phyloP scores from a whole-genome alignment of 148 eudicot genomes.

The Gaultheria prostrata region DNA sequence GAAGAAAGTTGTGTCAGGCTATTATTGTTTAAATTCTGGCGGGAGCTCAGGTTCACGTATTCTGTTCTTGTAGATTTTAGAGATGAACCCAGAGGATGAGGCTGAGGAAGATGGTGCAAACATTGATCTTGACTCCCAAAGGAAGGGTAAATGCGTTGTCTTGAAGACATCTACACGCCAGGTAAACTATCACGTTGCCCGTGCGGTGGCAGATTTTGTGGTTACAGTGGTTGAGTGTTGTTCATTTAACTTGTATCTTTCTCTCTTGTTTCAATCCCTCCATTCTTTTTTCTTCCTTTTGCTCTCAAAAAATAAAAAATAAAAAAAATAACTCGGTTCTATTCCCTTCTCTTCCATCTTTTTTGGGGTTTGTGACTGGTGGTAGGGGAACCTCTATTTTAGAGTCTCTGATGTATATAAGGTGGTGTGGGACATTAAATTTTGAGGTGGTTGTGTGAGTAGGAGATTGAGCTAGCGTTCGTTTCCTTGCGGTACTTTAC shows the following conservation, averaged over 20 bases:
- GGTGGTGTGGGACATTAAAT: background rate
- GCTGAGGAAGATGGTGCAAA: conserved; percentile 99
- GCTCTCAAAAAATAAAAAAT: no score
- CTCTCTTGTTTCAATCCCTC: background rate
- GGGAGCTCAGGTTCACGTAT: background rate
- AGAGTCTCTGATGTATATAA: background rate
- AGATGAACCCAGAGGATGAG: conserved; percentile 95
- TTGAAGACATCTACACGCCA: conserved; percentile 91
- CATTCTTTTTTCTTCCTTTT: background rate
- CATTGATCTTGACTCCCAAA: conserved; percentile 91
- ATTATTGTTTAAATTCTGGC: background rate
- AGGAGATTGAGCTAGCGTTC: background rate
- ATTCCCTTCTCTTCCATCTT: background rate
- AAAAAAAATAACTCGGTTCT: background rate
- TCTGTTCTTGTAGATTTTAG: conserved; percentile 50
- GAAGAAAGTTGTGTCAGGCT: background rate
- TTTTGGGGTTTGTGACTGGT: background rate
- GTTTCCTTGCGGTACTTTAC: background rate
- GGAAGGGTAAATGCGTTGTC: conserved; percentile 96
- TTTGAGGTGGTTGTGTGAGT: background rate
- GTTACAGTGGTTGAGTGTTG: background rate
- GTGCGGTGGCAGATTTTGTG: background rate
- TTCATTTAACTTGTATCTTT: background rate
- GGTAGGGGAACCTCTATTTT: background rate
- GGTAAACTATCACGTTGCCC: conserved; percentile 30